Percentiles rank a stretch among this genome's conserved stretches.
phyloP scores from a whole-genome alignment of 2,329 filamentous ascomycete genomes.

The Phyllosticta capitalensis region DNA sequence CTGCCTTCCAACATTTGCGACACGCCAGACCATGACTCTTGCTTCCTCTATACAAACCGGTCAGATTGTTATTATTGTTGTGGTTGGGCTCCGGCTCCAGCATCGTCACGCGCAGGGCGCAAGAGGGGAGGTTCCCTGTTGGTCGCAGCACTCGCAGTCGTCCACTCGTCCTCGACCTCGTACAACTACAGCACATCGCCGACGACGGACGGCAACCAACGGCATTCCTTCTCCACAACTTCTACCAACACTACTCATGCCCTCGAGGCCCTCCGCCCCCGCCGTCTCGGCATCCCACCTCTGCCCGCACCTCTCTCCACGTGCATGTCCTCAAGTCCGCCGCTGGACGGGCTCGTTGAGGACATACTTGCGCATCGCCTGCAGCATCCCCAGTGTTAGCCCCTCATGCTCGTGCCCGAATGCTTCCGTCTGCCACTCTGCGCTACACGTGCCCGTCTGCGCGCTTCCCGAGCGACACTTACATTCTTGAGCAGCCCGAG shows the following conservation, averaged over 20 bases:
- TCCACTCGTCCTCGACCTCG: neutral
- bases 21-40: neutral
- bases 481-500: conserved; percentile 52
- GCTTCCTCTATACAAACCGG: neutral
- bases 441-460: conserved; percentile 5
- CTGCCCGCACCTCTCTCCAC: conserved; percentile 3
- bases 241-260: no score
- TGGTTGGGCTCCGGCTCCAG: no score
- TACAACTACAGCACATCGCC: neutral
- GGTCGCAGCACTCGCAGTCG: neutral
- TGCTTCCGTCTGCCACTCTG: conserved; percentile 11
- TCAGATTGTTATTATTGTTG: neutral
- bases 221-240: conserved; percentile 3
- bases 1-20: neutral
- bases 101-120: neutral
- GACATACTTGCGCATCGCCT: conserved; percentile 33
- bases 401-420: conserved; percentile 9
- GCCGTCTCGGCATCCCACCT: conserved; percentile 5
- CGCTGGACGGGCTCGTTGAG: conserved; percentile 16
- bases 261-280: conserved; percentile 2
- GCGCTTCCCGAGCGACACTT: conserved; percentile 18
- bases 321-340: conserved; percentile 7
- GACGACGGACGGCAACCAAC: neutral
- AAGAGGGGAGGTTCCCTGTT: neutral
- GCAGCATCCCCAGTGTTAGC: conserved; percentile 12